Evolutionary conservation across 345 rosid genomes (phyloP), one percentile per base, ranked within the genome.

Genomic region (Stellera chamaejasme): DNA sequence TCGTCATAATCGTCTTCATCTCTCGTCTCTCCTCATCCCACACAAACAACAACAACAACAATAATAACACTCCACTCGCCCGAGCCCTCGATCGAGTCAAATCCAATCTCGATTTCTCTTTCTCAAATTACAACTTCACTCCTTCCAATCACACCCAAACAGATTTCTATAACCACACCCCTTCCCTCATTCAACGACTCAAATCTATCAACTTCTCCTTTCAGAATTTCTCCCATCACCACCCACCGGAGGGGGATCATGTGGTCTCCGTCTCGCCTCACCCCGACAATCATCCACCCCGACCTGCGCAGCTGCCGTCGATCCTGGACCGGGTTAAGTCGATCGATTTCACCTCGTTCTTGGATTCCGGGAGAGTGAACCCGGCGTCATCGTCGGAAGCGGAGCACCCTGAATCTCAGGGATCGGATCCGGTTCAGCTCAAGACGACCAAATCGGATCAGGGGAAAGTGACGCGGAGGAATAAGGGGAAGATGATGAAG

Each of bases 141-240:
- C 52, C 58, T 42, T 49, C 60, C 1, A 67, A 55, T 26, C 25
- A 55, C 0, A 61, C 69, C 14, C 5, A 8, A 32, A 27, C 57
- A 19, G 10, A 50, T 13, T 45, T 39, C 52, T 13, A 49, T 66
- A 59, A 6, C 71, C 63, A 59, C 0, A 62, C 79, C 15, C 86
- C 88, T 1, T 85, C 92, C 5, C 60, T 88, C 36, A 39, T 85
- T 10, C 79, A 79, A 43, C 77, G 90, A 10, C 79, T 88, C 61
- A 82, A 77, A 73, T 83, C 95, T 56, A 67, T 83, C 27, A 69
- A 80, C 45, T 41, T 78, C 50, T 53, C 79, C 5, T 32, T 66
- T 45, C 71, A 76, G 67, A 77, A 66, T 67, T 63, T 66, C 76
- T 42, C 61, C 68, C 4, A 50, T 6, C n/a, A 47, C 14, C 15